Conservation (phyloP, 2,329 filamentous ascomycete species). For the Xylaria sp. region DNA sequence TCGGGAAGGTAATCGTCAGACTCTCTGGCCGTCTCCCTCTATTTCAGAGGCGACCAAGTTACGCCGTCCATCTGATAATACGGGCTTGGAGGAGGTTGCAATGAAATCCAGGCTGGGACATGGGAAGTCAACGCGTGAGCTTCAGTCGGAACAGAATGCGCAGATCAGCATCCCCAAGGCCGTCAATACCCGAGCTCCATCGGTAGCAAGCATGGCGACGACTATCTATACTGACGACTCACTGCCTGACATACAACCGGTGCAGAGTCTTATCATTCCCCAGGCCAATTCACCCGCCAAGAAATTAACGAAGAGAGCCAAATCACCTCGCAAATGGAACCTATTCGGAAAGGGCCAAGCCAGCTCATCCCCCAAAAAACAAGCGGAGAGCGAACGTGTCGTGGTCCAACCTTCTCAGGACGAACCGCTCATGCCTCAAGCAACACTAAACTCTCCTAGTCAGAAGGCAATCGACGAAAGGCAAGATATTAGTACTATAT, state of each 20-base stretch:
- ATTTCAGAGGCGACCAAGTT: constrained; percentile 52
- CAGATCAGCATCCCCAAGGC: constrained; percentile 64
- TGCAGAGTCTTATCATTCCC: constrained; percentile 49
- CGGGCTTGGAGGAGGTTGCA: constrained; percentile 61
- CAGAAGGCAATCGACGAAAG: constrained; percentile 53
- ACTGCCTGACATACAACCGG: constrained; percentile 54
- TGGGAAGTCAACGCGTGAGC: constrained; percentile 65
- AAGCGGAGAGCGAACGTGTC: constrained; percentile 56
- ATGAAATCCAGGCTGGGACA: constrained; percentile 66
- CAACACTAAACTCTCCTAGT: constrained; percentile 70
- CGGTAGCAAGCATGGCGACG: constrained; percentile 67
- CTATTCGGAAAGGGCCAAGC: constrained; percentile 68
- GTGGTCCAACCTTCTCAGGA: constrained; percentile 61
- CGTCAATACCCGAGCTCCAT: constrained; percentile 62
- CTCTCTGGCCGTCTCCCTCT: constrained; percentile 66
- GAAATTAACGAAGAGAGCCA: constrained; percentile 66
- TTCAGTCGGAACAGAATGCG: constrained; percentile 57
- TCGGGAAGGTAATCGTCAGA: constrained; percentile 55
- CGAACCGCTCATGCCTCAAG: constrained; percentile 69
- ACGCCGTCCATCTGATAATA: constrained; percentile 66
- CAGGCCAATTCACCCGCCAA: constrained; percentile 54
- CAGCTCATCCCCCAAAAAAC: constrained; percentile 54
- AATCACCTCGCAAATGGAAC: constrained; percentile 71
- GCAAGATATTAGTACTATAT: constrained; percentile 59
- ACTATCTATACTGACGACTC: constrained; percentile 69